Base-by-base conservation (phyloP, 2,329 filamentous ascomycete genomes). In the Hypoxylon sp. region DNA sequence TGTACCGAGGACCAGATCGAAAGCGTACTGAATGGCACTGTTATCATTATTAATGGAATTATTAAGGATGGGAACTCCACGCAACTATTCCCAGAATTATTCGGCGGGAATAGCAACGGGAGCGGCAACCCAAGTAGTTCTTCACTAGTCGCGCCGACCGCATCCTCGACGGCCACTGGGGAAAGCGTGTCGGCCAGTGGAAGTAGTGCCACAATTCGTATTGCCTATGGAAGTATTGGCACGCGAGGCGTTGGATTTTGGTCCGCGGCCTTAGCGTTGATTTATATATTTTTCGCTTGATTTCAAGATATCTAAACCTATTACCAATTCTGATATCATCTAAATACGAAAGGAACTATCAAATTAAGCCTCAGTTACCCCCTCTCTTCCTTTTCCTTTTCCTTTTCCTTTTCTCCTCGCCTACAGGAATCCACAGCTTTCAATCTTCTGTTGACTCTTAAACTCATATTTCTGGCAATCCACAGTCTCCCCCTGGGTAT, bases 1-100 rank as follows among this genome's bases (percentile, higher is more conserved):
- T 92, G 91, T 76, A 84, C 83, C 0, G 75, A 82, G 0, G 84
- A 75, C 26, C 77, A 81, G 69, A 77, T 82, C 22, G 78, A 82
- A 50, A 71, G 67, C 1, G 75, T 83, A 8, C 67, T 82, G 26
- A 75, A 82, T 26, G 77, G 79, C 37, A 79, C 80, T 29, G 78
- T 79, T 0, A 60, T 70, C 1, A 74, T 80, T 17, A 73, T 85
- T 14, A 71, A 69, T 17, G 71, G 74, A 0, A 79, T 83, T 37
- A 54, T 79, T 37, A 72, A 72, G 33, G 74, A 77, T 54, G 52
- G 66, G 2, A 75, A 77, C 9, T 82, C 75, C 48, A 76, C 74
- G 42, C 50, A 5, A 59, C 64, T 77, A 9, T 77, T 77, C 59
- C 75, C 75, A 2, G 74, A 73, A 37, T 8, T 76, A 19, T 76